Base-by-base conservation (phyloP, 805 yeast genomes). In the Saccharomycopsis malanga region DNA sequence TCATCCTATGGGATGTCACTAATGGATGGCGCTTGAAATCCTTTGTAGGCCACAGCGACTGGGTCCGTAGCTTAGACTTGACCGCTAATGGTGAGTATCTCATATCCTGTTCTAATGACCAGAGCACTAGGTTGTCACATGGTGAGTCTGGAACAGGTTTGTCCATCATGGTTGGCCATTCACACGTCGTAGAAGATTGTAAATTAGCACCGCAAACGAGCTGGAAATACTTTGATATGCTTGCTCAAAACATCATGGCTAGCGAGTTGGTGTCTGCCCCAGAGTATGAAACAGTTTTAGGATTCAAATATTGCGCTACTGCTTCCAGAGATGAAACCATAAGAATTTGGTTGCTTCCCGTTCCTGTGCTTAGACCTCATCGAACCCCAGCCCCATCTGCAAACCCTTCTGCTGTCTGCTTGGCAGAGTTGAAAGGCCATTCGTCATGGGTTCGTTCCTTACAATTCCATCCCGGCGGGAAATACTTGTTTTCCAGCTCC, bases 401-500 rank as follows among this genome's bases (percentile, higher is more conserved):
- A 18, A 73, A 79, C 56, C 77, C 84, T 1, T 76, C 79, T 41
- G 91, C 85, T 2, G 72, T 69, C 56, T 65, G 76, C 22, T 57
- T 87, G 1, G 68, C 71, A 21, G 77, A 79, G 17, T 64, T 87
- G 9, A 57, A 65, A 4, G 96, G 93, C 2, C 97, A 89, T 62
- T 77, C 78, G 42, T 84, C 93, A 7, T 89, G 98, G 98, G 83
- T 91, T 1, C 76, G 83, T 52, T 74, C 79, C 5, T 57, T 88
- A 4, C 67, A 68, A 7, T 64, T 83, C 41, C 95, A 87, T 62
- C 95, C 95, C 1, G 78, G 76, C 55, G 94, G 93, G 0, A 70
- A 79, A 34, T 78, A 75, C 55, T 60, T 87, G 15, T 68, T 82
- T 39, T 78, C 87, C 39, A 81, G 83, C 15, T 72, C 89, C 15